Evolutionary conservation across 768 basidiomycete species (phyloP).

Genomic region (Calocybe indica): DNA sequence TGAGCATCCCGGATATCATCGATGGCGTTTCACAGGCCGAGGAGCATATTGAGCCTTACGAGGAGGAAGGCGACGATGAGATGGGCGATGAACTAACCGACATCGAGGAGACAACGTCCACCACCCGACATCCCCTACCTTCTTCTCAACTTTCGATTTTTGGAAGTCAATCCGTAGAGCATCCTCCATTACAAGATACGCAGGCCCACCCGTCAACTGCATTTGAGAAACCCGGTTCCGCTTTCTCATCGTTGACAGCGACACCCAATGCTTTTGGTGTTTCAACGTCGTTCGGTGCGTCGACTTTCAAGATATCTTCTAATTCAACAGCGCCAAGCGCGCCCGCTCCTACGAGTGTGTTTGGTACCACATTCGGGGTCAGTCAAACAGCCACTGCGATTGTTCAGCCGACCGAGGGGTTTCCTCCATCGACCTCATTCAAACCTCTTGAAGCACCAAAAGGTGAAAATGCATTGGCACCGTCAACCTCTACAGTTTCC

Average conservation of each 20-base stretch:
- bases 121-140: constrained; percentile 10
- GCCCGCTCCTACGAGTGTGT: too few relatives aligned
- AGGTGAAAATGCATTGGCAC: too few relatives aligned
- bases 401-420: too few relatives aligned
- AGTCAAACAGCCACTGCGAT: too few relatives aligned
- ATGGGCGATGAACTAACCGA: constrained; percentile 11
- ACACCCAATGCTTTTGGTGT: constrained; percentile 32
- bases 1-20: constrained; percentile 59
- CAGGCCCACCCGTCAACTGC: constrained; percentile 6
- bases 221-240: constrained; percentile 19
- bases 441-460: too few relatives aligned
- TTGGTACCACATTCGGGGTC: too few relatives aligned
- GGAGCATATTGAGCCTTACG: constrained; percentile 12
- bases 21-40: constrained; percentile 44
- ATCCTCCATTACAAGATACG: constrained; percentile 9
- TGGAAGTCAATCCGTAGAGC: neutral
- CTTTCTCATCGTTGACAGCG: constrained; percentile 33
- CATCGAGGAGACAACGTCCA: constrained; percentile 8
- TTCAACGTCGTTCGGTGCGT: constrained; percentile 28
- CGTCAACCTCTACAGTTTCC: too few relatives aligned
- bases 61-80: constrained; percentile 17
- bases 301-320: constrained; percentile 5
- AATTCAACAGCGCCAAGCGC: too few relatives aligned
- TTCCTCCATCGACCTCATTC: too few relatives aligned
- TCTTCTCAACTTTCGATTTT: constrained; percentile 7